A percentile compares a stretch with the other conserved stretches of the same genome.
Evolutionary conservation across 257 asterid genomes (phyloP).

Genomic region (Scutellaria barbata): DNA sequence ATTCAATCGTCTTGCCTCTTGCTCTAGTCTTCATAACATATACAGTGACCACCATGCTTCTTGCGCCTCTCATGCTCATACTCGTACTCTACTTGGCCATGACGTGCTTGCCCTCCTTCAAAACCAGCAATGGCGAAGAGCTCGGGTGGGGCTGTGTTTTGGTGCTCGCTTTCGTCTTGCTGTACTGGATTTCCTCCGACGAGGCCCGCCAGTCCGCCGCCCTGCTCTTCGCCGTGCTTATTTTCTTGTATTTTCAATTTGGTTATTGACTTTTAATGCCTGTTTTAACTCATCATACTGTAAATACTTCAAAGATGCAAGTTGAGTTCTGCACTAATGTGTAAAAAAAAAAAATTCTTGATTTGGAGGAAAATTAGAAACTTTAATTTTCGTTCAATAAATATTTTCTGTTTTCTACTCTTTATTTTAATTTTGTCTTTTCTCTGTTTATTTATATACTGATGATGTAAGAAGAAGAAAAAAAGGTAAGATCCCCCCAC

Average conservation of each 20-base stretch:
- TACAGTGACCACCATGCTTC: constrained; percentile 54
- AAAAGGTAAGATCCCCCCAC: no score
- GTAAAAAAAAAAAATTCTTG: no score
- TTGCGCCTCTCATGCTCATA: constrained; percentile 65
- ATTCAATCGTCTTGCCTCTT: constrained; percentile 52
- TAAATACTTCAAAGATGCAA: no score
- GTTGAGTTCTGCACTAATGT: not conserved
- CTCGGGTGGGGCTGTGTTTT: constrained; percentile 49
- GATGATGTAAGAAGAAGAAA: no score
- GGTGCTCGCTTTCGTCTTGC: constrained; percentile 36
- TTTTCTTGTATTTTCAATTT: constrained; percentile 36
- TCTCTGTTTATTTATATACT: no score
- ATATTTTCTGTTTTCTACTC: no score
- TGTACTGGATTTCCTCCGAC: constrained; percentile 48
- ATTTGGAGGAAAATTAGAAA: not conserved
- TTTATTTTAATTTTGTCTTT: no score
- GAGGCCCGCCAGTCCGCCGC: constrained; percentile 45
- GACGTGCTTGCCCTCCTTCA: constrained; percentile 34
- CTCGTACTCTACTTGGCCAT: constrained; percentile 42
- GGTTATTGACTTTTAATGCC: not conserved
- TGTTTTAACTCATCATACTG: no score
- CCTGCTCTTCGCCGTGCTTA: constrained; percentile 39
- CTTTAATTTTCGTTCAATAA: no score
- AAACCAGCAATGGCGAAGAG: constrained; percentile 39
- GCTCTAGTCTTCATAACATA: constrained; percentile 45